These are phyloP conservation scores for Agrocybe praecox DNA, from an alignment of 768 basidiomycete genomes.

Conservation along the genomic window DNA sequence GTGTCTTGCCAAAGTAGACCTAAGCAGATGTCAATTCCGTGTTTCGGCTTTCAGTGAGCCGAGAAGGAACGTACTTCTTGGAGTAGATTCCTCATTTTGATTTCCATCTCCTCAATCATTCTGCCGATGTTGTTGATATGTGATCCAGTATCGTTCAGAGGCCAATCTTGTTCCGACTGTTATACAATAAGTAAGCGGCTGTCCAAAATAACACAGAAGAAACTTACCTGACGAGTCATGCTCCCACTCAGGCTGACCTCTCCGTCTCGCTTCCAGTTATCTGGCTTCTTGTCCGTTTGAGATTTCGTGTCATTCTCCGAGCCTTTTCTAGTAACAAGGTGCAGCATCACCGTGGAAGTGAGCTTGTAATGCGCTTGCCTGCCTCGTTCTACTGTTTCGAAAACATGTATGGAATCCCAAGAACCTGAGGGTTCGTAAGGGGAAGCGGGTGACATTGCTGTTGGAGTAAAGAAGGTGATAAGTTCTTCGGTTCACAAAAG, in stretches of 20 bases:
- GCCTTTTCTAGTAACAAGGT: constrained; percentile 64
- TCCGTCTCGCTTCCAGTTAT: constrained; percentile 64
- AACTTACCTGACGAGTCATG: constrained; percentile 91
- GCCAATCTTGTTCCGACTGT: constrained; percentile 86
- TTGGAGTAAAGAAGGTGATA: not conserved
- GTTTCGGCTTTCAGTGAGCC: not conserved
- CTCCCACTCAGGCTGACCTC: constrained; percentile 89
- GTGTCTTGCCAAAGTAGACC: constrained; percentile 97
- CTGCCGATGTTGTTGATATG: constrained; percentile 94
- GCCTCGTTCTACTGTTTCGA: constrained; percentile 91
- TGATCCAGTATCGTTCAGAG: constrained; percentile 75
- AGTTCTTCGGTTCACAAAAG: not conserved
- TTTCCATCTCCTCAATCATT: constrained; percentile 99
- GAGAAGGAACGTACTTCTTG: constrained; percentile 62
- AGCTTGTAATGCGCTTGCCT: constrained; percentile 95
- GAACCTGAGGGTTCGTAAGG: constrained; percentile 74
- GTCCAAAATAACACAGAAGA: not conserved
- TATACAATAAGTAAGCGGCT: constrained; percentile 8
- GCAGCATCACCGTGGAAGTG: constrained; percentile 96
- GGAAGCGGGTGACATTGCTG: constrained; percentile 62
- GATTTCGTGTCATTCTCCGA: constrained; percentile 37
- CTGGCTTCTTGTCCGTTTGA: constrained; percentile 39
- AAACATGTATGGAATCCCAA: constrained; percentile 99
- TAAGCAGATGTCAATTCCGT: constrained; percentile 22
- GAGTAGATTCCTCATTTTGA: constrained; percentile 95